Evolutionary conservation across 2,329 filamentous ascomycete species (phyloP).

Genomic region (Nemania sp.): DNA sequence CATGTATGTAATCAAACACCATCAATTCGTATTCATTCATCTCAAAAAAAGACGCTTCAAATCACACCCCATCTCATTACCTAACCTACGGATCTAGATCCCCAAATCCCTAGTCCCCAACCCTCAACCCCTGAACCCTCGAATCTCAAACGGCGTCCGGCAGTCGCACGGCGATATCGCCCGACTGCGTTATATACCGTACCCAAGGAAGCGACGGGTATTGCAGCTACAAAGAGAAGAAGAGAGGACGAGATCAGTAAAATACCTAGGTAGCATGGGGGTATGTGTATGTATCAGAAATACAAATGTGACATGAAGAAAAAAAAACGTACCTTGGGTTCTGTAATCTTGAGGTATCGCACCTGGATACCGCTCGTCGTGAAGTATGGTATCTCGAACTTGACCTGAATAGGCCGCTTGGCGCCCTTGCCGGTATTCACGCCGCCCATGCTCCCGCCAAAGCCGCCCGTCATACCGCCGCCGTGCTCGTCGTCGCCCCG

Average conservation of each 20-base stretch:
- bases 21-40: neutral
- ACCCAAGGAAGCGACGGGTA: slow-evolving; percentile 98
- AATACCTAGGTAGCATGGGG: neutral
- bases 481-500: slow-evolving; percentile 94
- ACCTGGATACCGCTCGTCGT: slow-evolving; percentile 99
- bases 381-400: slow-evolving; percentile 99
- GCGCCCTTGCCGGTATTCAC: slow-evolving; percentile 80
- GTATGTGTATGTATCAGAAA: neutral
- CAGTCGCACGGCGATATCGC: slow-evolving; percentile 91
- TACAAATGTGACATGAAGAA: neutral
- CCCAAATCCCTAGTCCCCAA: neutral
- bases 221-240: slow-evolving; percentile 71
- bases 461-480: slow-evolving; percentile 96
- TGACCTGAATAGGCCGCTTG: slow-evolving; percentile 96
- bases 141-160: slow-evolving; percentile 78
- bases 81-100: slow-evolving; percentile 30
- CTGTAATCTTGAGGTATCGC: slow-evolving; percentile 97
- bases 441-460: slow-evolving; percentile 95
- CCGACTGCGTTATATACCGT: slow-evolving; percentile 96
- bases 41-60: slow-evolving; percentile 18
- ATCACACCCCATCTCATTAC: slow-evolving; percentile 22
- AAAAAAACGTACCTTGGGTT: slow-evolving; percentile 92
- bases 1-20: slow-evolving; percentile 18
- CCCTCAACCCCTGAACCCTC: too few relatives aligned
- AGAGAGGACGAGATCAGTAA: neutral